Evolutionary conservation across 371 early-diverging fungal genomes (phyloP).

Genomic region (Mucor irregularis): DNA sequence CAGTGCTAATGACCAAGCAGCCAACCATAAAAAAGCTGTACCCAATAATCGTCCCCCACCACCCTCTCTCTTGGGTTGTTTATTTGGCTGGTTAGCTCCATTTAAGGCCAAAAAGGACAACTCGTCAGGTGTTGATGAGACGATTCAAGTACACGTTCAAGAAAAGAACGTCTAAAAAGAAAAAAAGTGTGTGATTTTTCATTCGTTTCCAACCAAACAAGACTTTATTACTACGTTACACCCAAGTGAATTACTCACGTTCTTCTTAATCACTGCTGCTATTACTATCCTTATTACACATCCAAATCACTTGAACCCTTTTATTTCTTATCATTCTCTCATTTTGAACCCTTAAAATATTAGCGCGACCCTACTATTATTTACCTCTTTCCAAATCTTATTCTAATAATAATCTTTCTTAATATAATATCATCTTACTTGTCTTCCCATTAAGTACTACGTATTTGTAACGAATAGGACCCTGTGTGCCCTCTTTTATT

Average conservation of each 20-base stretch:
- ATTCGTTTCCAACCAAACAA: too few species aligned
- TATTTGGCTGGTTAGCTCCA: slow-evolving; percentile 20
- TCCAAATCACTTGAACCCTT: too few species aligned
- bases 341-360: not conserved
- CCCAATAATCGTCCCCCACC: slow-evolving; percentile 11
- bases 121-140: not conserved
- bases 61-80: slow-evolving; percentile 19
- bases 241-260: not conserved
- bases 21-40: not conserved
- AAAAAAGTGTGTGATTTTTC: not conserved
- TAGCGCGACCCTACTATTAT: too few species aligned
- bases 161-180: too few species aligned
- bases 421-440: not conserved
- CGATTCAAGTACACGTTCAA: not conserved
- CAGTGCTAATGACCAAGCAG: too few species aligned
- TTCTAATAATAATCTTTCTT: too few species aligned
- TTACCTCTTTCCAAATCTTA: too few species aligned
- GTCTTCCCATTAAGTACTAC: not conserved
- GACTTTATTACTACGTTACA: not conserved
- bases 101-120: slow-evolving; percentile 1
- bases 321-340: too few species aligned
- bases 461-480: too few species aligned
- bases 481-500: too few species aligned
- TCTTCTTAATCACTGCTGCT: too few species aligned
- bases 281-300: not conserved